A percentile compares a stretch with the other conserved stretches of the same genome.
Conservation (phyloP, 75 land plant species). For the Pinus taeda region DNA sequence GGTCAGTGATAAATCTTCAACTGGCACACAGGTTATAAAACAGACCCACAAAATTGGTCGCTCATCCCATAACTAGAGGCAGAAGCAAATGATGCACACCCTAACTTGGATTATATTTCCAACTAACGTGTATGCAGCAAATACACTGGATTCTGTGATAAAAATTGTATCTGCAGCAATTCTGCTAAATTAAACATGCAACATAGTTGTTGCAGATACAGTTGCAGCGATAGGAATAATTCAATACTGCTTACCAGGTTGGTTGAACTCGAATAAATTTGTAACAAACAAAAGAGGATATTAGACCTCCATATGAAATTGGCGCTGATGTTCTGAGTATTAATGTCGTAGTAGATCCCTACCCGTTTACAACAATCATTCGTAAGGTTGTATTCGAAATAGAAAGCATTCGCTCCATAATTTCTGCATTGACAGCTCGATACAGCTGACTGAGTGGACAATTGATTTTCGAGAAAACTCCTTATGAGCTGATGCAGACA, state of each 20-base stretch:
- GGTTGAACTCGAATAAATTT: conserved; percentile 6
- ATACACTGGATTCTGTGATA: conserved; percentile 2
- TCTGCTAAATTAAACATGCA: conserved; percentile 3
- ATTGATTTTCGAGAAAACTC: conserved; percentile 19
- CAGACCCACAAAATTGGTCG: background rate
- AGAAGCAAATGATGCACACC: background rate
- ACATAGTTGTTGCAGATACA: conserved; percentile 5
- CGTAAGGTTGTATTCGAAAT: conserved; percentile 7
- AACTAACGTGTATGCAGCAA: background rate
- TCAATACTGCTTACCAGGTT: conserved; percentile 12
- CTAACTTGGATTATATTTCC: background rate
- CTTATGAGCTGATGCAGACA: conserved; percentile 23
- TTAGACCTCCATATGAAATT: conserved; percentile 8
- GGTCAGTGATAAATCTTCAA: background rate
- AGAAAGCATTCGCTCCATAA: conserved; percentile 7
- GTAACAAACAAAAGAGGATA: conserved; percentile 9
- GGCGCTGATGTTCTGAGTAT: conserved; percentile 10
- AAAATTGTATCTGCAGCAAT: conserved; percentile 1
- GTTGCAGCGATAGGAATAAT: conserved; percentile 6
- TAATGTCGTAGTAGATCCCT: conserved; percentile 17
- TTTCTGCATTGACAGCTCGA: conserved; percentile 11
- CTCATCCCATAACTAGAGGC: background rate
- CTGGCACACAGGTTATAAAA: background rate
- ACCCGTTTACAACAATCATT: conserved; percentile 15
- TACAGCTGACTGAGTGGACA: conserved; percentile 6